Base-by-base conservation (phyloP, 805 yeast genomes). In the Teunomyces pallodes region DNA sequence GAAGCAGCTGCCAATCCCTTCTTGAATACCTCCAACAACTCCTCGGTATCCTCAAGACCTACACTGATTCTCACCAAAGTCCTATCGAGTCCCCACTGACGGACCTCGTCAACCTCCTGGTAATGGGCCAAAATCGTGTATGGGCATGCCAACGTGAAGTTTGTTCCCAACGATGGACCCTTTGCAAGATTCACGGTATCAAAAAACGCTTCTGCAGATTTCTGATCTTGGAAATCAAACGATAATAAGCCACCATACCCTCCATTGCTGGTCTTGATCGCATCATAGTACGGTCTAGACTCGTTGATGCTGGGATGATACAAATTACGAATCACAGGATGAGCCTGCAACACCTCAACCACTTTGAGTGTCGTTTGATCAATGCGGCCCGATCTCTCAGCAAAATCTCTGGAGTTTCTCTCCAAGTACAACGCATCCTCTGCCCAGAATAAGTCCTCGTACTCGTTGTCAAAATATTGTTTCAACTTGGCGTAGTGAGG, bases 341-440 rank as follows among this genome's bases (percentile, higher is more conserved):
- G 69, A 10, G 72, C 62, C 43, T 67, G 52, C 49, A 87, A 75
- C 42, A 85, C 67, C 9, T 79, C 74, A 40, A 87, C 75, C 10
- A 82, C 81, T 20, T 73, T 72, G 43, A 70, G 66, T 3, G 90
- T 72, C 43, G 81, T 87, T 27, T 66, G 62, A 63, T 87, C 84
- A 52, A 84, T 77, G 65, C 68, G 73, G 38, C 61, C 53, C 3
- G 82, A 84, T 59, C 97, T 76, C 17, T 70, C 69, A 29, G 79
- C 82, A 61, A 89, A 91, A 67, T 94, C 97, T 51, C 98, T 80
- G 4, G 96, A 89, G 72, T 94, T 94, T 61, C 97, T 78, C 66
- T 94, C 99, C 60, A 94, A 69, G 60, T 86, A 85, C 46, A 94
- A 81, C 1, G 96, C 96, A 68, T 94, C 99, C 67, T 92, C 96